Evolutionary conservation across 2,329 filamentous ascomycete species (phyloP).

Genomic region (Sporothrix euskadiensis): DNA sequence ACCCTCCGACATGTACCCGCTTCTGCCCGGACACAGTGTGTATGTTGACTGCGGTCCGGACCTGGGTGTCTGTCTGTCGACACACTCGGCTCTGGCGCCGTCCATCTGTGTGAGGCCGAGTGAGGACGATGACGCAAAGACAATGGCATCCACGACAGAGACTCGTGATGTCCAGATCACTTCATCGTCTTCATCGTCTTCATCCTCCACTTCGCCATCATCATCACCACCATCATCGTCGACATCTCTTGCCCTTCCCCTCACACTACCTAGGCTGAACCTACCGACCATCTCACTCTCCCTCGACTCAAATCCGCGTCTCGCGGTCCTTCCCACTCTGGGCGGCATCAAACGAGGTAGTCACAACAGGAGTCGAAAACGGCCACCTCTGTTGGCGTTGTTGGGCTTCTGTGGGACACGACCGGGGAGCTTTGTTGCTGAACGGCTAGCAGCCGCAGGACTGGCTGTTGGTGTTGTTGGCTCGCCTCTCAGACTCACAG

Average conservation of each 20-base stretch:
- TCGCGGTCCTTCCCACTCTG: neutral
- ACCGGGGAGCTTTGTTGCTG: neutral
- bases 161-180: neutral
- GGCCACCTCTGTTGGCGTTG: neutral
- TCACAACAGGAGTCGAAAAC: neutral
- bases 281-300: neutral
- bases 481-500: neutral
- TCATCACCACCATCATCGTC: neutral
- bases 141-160: neutral
- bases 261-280: neutral
- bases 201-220: neutral
- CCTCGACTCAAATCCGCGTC: neutral
- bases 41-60: slow-evolving; percentile 29
- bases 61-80: slow-evolving; percentile 21
- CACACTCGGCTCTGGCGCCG: slow-evolving; percentile 15
- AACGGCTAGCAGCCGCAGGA: slow-evolving; percentile 14
- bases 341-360: neutral
- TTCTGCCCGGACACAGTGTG: slow-evolving; percentile 37
- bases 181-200: neutral
- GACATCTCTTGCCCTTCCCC: neutral
- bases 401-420: neutral
- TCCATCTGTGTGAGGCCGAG: neutral
- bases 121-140: neutral
- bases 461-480: slow-evolving; percentile 24
- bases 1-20: slow-evolving; percentile 40